Conservation (phyloP, 352 stramenopile genomes). For the Pythium diclinum region DNA sequence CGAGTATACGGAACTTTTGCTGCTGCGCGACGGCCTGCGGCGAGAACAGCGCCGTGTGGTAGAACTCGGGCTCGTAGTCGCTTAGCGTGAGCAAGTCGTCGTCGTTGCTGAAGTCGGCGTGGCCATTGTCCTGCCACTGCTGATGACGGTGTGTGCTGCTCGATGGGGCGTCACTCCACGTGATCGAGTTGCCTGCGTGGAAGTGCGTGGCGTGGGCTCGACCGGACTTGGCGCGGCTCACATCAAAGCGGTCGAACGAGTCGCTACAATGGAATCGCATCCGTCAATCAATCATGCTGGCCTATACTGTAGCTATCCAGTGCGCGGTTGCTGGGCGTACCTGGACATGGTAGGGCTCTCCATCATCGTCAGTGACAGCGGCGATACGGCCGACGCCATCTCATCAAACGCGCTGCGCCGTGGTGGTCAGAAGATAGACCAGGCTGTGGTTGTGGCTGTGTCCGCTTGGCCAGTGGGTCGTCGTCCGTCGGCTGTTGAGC, state of each 20-base stretch:
- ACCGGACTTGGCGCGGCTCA: neutral
- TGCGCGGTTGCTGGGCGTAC: neutral
- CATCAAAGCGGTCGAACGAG: neutral
- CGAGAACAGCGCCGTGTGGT: constrained; percentile 12
- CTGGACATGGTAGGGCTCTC: neutral
- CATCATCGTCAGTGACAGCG: neutral
- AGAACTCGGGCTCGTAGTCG: constrained; percentile 18
- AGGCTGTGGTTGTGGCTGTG: neutral
- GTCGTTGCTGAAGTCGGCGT: neutral
- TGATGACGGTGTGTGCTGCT: neutral
- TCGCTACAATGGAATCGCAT: neutral
- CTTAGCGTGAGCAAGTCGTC: constrained; percentile 18
- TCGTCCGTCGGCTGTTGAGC: neutral
- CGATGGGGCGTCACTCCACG: neutral
- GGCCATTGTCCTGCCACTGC: neutral
- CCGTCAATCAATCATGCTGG: neutral
- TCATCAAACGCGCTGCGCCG: neutral
- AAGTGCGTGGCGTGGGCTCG: neutral
- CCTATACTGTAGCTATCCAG: too few species aligned
- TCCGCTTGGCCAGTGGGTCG: too few species aligned
- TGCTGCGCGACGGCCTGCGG: constrained; percentile 8
- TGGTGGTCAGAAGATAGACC: neutral
- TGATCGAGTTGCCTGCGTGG: neutral
- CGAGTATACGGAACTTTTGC: constrained; percentile 26
- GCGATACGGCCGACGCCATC: neutral